Base-by-base conservation (phyloP, 148 eudicot species). In the Tetragonia tetragonoides region DNA sequence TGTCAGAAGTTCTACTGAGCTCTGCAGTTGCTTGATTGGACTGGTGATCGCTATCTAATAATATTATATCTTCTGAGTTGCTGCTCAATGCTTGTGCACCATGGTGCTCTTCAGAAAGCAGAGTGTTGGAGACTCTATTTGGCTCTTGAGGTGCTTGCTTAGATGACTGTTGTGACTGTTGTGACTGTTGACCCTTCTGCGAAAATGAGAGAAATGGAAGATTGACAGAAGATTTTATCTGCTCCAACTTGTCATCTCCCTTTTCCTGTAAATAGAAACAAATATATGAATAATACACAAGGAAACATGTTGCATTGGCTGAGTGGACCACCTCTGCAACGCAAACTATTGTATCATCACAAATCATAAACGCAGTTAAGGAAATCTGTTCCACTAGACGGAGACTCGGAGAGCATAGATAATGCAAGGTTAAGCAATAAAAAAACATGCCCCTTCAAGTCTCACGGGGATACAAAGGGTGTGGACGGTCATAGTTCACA, bases 171-270 rank as follows among this genome's bases (percentile, higher is more conserved):
- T 74, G 84, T 24, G 49, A 61, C 70, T 78, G 74, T 9, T 74
- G 84, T 38, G 79, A 67, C 42, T 68, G 72, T 49, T 84, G 83
- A 69, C 70, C 79, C 34, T 42, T 84, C 42, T 81, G 84, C 21
- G 70, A 68, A 78, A 93, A 95, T 60, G 97, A 81, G 78, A 88
- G 91, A 81, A 94, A 94, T 5, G 95, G 98, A 64, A 93, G 90
- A 82, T 79, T 89, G 57, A 96, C 93, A 3, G 92, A 83, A 76
- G 99, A 89, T 62, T 90, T 91, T 20, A 96, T 96, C 91, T 93
- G 90, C 84, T 88, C 92, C 81, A 96, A 78, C 83, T 90, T 88
- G 74, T 72, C 73, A 54, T 78, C 88, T 69, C 80, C 85, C 73
- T 80, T 75, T 51, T 81, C 90, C 91, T 89, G 77, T 38, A 60